phyloP scores from a whole-genome alignment of 2,329 filamentous ascomycete species.

The Sclerotinia nivalis region DNA sequence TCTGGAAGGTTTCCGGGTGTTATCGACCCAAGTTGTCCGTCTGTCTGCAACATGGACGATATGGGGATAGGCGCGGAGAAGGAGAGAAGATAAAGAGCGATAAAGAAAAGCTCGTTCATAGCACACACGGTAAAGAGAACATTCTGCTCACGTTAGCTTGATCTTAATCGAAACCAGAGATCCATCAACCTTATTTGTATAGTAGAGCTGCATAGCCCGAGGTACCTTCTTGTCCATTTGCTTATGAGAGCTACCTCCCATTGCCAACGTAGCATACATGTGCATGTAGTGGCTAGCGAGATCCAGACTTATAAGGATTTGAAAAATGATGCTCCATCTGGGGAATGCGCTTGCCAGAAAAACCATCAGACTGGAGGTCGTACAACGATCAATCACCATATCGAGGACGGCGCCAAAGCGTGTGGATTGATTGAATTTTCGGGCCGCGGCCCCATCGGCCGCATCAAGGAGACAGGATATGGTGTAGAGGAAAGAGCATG shows the following conservation, averaged over 20 bases:
- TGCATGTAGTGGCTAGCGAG: slow-evolving; percentile 97
- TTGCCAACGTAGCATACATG: slow-evolving; percentile 93
- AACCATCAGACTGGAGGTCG: slow-evolving; percentile 89
- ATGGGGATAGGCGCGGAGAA: slow-evolving; percentile 90
- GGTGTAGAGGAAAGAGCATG: slow-evolving; percentile 87
- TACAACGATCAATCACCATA: slow-evolving; percentile 98
- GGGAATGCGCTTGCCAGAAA: slow-evolving; percentile 95
- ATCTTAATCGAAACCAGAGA: not conserved
- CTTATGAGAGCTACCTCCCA: slow-evolving; percentile 87
- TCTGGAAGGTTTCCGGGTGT: slow-evolving; percentile 69
- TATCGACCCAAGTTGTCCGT: slow-evolving; percentile 52
- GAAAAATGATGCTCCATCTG: slow-evolving; percentile 90
- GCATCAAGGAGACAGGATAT: slow-evolving; percentile 94
- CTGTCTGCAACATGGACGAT: slow-evolving; percentile 70
- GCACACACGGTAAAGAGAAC: slow-evolving; percentile 90
- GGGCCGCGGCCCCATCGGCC: slow-evolving; percentile 90
- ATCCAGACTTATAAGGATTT: slow-evolving; percentile 88
- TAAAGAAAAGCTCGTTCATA: slow-evolving; percentile 96
- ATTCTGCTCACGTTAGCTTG: slow-evolving; percentile 53
- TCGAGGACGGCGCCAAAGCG: slow-evolving; percentile 95
- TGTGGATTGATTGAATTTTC: slow-evolving; percentile 84
- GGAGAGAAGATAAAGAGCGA: slow-evolving; percentile 93
- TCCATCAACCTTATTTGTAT: slow-evolving; percentile 83
- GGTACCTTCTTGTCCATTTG: slow-evolving; percentile 85
- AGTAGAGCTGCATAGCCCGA: slow-evolving; percentile 91